These are phyloP conservation scores for Crithidia brevicula DNA, from an alignment of 208 protist genomes.

Conservation along the genomic window DNA sequence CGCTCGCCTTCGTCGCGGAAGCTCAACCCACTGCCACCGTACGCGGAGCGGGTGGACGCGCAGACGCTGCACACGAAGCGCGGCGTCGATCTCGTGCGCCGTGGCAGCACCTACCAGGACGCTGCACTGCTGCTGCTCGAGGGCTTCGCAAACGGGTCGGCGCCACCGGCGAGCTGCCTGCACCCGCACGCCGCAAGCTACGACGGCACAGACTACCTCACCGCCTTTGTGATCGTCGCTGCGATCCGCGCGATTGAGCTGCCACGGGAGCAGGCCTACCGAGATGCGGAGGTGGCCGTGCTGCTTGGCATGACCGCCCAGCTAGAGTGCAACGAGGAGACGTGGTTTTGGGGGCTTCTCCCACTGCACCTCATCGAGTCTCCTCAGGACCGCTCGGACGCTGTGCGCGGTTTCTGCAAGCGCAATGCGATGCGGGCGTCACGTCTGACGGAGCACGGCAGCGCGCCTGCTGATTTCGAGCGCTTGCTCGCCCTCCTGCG, in stretches of 20 bases:
- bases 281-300: constrained; percentile 64
- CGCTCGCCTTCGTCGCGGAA: constrained; percentile 45
- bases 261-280: constrained; percentile 50
- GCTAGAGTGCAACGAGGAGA: constrained; percentile 68
- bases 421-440: constrained; percentile 73
- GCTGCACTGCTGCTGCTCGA: constrained; percentile 78
- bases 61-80: constrained; percentile 45
- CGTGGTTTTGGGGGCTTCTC: constrained; percentile 84
- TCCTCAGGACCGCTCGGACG: constrained; percentile 36
- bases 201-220: constrained; percentile 73
- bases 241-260: constrained; percentile 60
- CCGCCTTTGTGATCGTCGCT: constrained; percentile 75
- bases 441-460: constrained; percentile 18
- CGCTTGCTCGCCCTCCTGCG: constrained; percentile 42
- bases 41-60: constrained; percentile 59
- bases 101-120: constrained; percentile 75
- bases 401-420: constrained; percentile 69
- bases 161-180: constrained; percentile 57
- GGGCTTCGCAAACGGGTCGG: constrained; percentile 57
- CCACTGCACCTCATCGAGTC: constrained; percentile 85
- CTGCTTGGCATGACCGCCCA: constrained; percentile 74
- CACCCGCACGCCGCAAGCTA: constrained; percentile 91
- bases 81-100: constrained; percentile 60
- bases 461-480: constrained; percentile 37
- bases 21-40: constrained; percentile 72